Evolutionary conservation across 768 basidiomycete species (phyloP).

Genomic region (Pseudohyphozyma bogoriensis): DNA sequence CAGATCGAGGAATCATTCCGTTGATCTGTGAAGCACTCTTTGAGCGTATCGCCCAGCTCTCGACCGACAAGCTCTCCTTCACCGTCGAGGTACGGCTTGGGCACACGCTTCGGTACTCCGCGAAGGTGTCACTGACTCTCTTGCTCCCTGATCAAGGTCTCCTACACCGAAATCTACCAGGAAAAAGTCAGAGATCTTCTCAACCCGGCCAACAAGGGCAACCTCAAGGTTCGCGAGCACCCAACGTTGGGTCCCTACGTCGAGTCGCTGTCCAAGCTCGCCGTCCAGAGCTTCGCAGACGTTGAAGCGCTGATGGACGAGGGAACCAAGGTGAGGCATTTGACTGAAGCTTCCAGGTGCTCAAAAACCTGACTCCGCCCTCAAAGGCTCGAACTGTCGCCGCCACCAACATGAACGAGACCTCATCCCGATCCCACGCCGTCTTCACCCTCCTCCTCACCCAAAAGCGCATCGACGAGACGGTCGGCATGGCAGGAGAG

Average conservation of each 20-base stretch:
- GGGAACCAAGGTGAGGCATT: slow-evolving; percentile 66
- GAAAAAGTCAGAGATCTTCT: slow-evolving; percentile 90
- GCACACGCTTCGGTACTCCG: too few species aligned
- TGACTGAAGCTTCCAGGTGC: neutral
- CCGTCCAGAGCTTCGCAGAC: slow-evolving; percentile 80
- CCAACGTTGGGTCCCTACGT: slow-evolving; percentile 85
- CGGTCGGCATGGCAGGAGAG: slow-evolving; percentile 83
- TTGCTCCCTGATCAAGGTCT: slow-evolving; percentile 10
- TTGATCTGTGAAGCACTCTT: slow-evolving; percentile 90
- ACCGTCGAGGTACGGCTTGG: slow-evolving; percentile 79
- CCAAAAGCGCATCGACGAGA: slow-evolving; percentile 76
- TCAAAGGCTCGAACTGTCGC: slow-evolving; percentile 77
- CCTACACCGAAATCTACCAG: slow-evolving; percentile 66
- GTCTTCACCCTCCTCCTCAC: slow-evolving; percentile 92
- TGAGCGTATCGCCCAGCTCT: slow-evolving; percentile 61
- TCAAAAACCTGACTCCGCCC: neutral
- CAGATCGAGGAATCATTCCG: slow-evolving; percentile 95
- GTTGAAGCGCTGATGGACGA: slow-evolving; percentile 99
- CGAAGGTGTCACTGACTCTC: too few species aligned
- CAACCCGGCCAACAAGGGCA: slow-evolving; percentile 93
- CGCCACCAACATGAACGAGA: slow-evolving; percentile 99
- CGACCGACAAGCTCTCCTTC: slow-evolving; percentile 57
- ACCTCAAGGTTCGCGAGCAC: slow-evolving; percentile 93
- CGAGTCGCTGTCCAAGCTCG: slow-evolving; percentile 88
- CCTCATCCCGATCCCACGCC: slow-evolving; percentile 92